Percentiles rank a stretch among this genome's conserved stretches.
Conservation (phyloP, 164 flowering plant genomes). For the Echeveria elegans region DNA sequence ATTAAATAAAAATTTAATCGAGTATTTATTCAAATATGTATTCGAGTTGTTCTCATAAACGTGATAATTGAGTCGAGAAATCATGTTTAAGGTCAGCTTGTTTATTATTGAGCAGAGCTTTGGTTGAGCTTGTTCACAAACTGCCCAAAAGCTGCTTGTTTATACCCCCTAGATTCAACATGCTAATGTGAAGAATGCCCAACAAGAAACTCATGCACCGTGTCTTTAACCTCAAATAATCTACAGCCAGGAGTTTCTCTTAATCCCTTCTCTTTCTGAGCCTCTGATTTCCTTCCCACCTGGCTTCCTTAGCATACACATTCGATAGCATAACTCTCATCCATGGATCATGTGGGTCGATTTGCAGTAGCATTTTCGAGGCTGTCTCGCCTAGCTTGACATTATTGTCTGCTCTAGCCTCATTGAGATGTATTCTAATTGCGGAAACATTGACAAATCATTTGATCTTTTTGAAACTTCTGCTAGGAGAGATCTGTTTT, state of each 20-base stretch:
- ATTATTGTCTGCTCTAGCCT: conserved; percentile 35
- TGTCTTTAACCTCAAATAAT: conserved; percentile 12
- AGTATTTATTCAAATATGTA: too few species aligned
- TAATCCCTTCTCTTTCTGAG: conserved; percentile 16
- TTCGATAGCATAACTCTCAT: conserved; percentile 20
- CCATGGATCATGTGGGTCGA: conserved; percentile 26
- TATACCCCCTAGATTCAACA: too few species aligned
- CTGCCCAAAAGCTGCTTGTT: too few species aligned
- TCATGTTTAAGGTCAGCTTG: too few species aligned
- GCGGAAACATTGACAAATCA: conserved; percentile 60
- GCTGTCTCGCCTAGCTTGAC: conserved; percentile 22
- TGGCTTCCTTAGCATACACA: conserved; percentile 22
- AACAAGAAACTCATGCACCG: conserved; percentile 15
- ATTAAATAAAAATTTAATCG: too few species aligned
- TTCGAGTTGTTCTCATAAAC: too few species aligned
- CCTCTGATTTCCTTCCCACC: conserved; percentile 21
- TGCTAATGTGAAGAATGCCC: conserved; percentile 9
- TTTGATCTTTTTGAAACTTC: conserved; percentile 57
- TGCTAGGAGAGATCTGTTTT: conserved; percentile 44
- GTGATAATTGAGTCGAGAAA: too few species aligned
- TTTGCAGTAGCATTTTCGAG: conserved; percentile 19
- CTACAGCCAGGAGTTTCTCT: conserved; percentile 26
- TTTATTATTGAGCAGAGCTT: too few species aligned
- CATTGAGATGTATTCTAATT: conserved; percentile 81
- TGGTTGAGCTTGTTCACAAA: too few species aligned